Percentiles rank a stretch among this genome's conserved stretches.
Conservation (phyloP, 2,329 filamentous ascomycete genomes). For the Pyrenophora seminiperda region DNA sequence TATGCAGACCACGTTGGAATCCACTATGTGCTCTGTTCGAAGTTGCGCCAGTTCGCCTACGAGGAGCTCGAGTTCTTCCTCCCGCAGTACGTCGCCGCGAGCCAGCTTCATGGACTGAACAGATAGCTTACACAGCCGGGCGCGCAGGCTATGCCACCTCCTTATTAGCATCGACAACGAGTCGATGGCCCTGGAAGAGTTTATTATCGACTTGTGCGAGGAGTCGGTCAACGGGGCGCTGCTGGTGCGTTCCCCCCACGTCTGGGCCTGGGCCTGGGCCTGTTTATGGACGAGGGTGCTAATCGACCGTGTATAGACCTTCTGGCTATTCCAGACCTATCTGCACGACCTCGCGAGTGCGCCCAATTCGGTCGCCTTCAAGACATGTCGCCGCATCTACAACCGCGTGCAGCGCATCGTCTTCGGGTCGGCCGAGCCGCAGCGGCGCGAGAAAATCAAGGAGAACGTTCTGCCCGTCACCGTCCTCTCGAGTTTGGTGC, state of each 20-base stretch:
- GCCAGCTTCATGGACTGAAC: constrained; percentile 20
- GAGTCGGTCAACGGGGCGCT: constrained; percentile 84
- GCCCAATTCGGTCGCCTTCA: constrained; percentile 76
- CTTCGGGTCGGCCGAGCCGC: constrained; percentile 74
- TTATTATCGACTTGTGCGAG: constrained; percentile 82
- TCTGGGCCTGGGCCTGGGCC: constrained; percentile 24
- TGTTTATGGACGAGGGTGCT: constrained; percentile 28
- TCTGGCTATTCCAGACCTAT: constrained; percentile 90
- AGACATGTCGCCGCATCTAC: constrained; percentile 81
- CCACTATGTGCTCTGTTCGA: constrained; percentile 85
- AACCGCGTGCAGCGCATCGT: constrained; percentile 89
- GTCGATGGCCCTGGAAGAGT: constrained; percentile 89
- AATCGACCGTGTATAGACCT: constrained; percentile 64
- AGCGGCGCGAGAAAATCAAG: constrained; percentile 74
- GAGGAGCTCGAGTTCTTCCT: constrained; percentile 94
- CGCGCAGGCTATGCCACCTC: constrained; percentile 71
- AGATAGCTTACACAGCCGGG: constrained; percentile 49
- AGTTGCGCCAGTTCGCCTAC: constrained; percentile 86
- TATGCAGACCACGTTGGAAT: constrained; percentile 90
- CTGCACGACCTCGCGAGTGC: constrained; percentile 78
- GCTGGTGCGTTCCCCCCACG: constrained; percentile 62
- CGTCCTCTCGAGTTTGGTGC: constrained; percentile 78
- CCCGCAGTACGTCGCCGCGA: constrained; percentile 57
- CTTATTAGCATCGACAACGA: constrained; percentile 89
- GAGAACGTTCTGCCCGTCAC: constrained; percentile 82